phyloP scores from a whole-genome alignment of 305 asterid genomes.

The Fraxinus baroniana region DNA sequence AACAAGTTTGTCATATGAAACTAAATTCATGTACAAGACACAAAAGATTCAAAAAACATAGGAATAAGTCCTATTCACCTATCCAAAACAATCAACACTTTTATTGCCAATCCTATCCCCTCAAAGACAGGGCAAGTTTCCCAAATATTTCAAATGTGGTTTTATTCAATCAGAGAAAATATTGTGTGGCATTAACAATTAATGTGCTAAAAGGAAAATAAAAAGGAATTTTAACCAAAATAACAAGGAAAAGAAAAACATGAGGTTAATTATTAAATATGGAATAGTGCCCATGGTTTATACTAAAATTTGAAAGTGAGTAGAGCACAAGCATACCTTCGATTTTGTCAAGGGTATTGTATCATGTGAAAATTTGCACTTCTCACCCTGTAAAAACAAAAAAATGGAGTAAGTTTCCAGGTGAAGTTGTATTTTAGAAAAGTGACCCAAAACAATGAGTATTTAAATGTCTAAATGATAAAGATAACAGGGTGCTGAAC shows the following conservation, averaged over 20 bases:
- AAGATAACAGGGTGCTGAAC: slow-evolving; percentile 20
- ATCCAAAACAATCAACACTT: neutral
- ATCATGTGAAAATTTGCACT: slow-evolving; percentile 95
- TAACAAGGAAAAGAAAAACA: neutral
- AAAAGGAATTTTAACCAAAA: neutral
- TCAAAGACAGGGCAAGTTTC: neutral
- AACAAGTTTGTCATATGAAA: neutral
- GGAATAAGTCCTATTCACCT: neutral
- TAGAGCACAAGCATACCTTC: slow-evolving; percentile 48
- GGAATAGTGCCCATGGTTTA: neutral
- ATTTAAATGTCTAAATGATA: slow-evolving; percentile 12
- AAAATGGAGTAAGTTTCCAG: slow-evolving; percentile 25
- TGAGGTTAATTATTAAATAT: neutral
- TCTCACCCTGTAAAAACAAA: slow-evolving; percentile 62
- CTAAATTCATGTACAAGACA: neutral
- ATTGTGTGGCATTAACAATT: neutral
- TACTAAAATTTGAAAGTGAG: neutral
- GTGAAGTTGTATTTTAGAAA: neutral
- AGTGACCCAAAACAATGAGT: slow-evolving; percentile 9
- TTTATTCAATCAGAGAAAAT: neutral
- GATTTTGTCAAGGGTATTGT: slow-evolving; percentile 81
- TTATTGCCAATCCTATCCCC: neutral
- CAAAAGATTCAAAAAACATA: neutral
- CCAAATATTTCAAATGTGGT: neutral
- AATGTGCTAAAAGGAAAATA: neutral